Base-by-base conservation (phyloP, 148 eudicot genomes). In the Chenopodium formosanum region DNA sequence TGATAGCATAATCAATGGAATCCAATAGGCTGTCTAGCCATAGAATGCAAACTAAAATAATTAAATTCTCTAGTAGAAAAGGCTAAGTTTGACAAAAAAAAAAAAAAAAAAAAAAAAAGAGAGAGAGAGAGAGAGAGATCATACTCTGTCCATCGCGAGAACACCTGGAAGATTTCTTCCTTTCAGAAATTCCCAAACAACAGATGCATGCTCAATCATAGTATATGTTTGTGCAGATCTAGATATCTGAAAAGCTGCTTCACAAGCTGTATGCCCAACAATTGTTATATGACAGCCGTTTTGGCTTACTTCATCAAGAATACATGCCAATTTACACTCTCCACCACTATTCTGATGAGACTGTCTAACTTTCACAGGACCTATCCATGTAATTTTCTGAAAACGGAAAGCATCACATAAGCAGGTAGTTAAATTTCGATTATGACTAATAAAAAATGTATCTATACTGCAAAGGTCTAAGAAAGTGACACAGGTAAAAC, bases 161-260 rank as follows among this genome's bases (percentile, higher is more conserved):
- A 94, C 82, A 79, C 98, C 97, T 63, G 92, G 97, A 89, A 94
- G 98, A 82, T 84, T 89, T 86, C 92, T 87, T 78, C 94, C 90
- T 90, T 88, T 93, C 62, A 94, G 90, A 88, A 86, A 88, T 68
- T 90, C 95, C 97, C 98, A 94, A 47, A 87, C 81, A 75, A 90
- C 89, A 4, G 98, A 84, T 82, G 92, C 93, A 83, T 82, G 88
- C 83, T 86, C 90, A 77, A 91, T 81, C 87, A 89, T 81, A 80
- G 85, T 29, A 80, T 73, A 77, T 70, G 71, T 44, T 75, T 89
- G 73, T 27, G 81, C 19, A 29, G 86, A 88, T 74, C 62, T 79
- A 48, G 89, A 81, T 81, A 62, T 65, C 76, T 37, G 72, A 70
- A 47, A 70, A 56, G 88, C 78, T 76, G 85, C 80, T 80, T 84